These are phyloP conservation scores for Chalciporus sp. DNA, from an alignment of 1,284 basidiomycete species.

Conservation along the genomic window DNA sequence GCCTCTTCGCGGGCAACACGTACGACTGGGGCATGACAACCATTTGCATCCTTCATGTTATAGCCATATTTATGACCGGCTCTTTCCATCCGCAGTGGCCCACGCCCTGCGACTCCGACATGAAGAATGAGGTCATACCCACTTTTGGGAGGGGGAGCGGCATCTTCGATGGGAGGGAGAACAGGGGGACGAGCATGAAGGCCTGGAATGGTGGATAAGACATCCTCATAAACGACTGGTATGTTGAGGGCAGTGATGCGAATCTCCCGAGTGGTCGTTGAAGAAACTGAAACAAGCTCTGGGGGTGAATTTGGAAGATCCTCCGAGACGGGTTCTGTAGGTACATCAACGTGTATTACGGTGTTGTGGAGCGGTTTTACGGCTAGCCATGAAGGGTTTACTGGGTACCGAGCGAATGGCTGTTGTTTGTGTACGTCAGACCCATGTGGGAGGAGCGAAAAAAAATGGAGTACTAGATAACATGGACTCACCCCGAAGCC, in stretches of 20 bases:
- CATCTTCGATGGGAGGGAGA: constrained; percentile 44
- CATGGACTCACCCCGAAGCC: constrained; percentile 58
- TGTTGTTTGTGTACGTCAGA: constrained; percentile 30
- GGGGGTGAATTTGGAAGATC: constrained; percentile 9
- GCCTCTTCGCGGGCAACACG: constrained; percentile 37
- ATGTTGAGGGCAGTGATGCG: constrained; percentile 65
- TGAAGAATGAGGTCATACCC: constrained; percentile 80
- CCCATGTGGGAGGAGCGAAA: constrained; percentile 9
- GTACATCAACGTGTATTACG: constrained; percentile 45
- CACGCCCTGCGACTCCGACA: constrained; percentile 67
- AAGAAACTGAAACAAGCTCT: constrained; percentile 8
- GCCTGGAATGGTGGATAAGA: constrained; percentile 57
- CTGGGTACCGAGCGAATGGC: constrained; percentile 56
- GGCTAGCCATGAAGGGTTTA: constrained; percentile 68
- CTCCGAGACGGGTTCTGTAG: constrained; percentile 12
- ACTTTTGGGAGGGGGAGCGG: constrained; percentile 44
- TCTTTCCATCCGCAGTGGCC: constrained; percentile 65
- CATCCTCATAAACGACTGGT: constrained; percentile 63
- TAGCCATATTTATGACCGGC: constrained; percentile 72
- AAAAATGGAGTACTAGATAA: constrained; percentile 23
- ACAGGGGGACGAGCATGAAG: constrained; percentile 64
- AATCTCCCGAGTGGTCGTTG: constrained; percentile 40
- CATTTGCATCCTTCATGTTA: constrained; percentile 66
- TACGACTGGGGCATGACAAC: constrained; percentile 57
- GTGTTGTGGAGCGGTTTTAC: constrained; percentile 58